Evolutionary conservation across 2,329 filamentous ascomycete genomes (phyloP).

Genomic region (Fusarium tuaranense): DNA sequence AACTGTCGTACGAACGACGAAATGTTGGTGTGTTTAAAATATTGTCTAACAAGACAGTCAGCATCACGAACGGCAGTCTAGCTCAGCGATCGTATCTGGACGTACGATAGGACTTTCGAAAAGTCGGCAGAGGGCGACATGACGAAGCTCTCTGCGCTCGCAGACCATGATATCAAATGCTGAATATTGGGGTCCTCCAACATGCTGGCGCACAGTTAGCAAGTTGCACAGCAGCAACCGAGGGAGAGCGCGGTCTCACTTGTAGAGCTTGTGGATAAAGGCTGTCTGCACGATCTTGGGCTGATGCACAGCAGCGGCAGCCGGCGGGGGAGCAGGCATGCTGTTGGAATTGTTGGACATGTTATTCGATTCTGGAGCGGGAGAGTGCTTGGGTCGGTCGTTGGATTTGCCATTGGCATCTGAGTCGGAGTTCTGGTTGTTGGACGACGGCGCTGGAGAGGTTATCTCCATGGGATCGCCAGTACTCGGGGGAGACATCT

Average conservation of each 20-base stretch:
- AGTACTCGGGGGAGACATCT: constrained; percentile 68
- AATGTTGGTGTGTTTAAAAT: constrained; percentile 99
- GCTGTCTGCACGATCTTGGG: constrained; percentile 98
- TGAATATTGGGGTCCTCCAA: constrained; percentile 93
- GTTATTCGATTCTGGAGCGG: constrained; percentile 53
- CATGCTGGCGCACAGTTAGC: constrained; percentile 75
- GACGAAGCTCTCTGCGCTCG: constrained; percentile 94
- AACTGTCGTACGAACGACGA: constrained; percentile 97
- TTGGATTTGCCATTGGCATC: constrained; percentile 52
- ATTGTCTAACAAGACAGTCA: constrained; percentile 73
- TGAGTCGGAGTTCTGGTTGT: constrained; percentile 58
- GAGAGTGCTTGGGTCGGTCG: constrained; percentile 52
- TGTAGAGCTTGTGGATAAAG: constrained; percentile 99
- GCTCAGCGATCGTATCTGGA: constrained; percentile 43
- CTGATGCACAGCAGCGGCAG: constrained; percentile 84
- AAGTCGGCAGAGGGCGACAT: constrained; percentile 99
- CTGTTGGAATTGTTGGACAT: constrained; percentile 50
- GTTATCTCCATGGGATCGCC: constrained; percentile 73
- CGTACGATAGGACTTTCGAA: constrained; percentile 96
- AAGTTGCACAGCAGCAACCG: not conserved
- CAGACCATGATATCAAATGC: constrained; percentile 97
- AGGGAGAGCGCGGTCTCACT: constrained; percentile 67
- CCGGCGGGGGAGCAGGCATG: constrained; percentile 64
- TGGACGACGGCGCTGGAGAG: constrained; percentile 61
- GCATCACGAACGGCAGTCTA: not conserved